Evolutionary conservation across 257 asterid genomes (phyloP), one percentile per base, ranked within the genome.

Genomic region (Petunia axillaris): DNA sequence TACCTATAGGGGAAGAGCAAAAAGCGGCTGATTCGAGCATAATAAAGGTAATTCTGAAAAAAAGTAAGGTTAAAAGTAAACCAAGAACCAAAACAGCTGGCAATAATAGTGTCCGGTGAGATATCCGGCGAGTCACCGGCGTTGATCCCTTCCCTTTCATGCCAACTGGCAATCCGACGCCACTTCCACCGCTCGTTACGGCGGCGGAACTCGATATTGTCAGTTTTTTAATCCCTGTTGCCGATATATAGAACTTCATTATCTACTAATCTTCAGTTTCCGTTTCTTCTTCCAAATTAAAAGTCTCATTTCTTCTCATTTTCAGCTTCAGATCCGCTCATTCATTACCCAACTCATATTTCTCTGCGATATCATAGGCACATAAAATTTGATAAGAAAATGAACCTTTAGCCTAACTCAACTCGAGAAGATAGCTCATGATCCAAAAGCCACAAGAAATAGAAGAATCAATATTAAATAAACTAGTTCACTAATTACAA

Each of bases 1-100:
- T 89, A 92, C 96, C 96, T 14, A 89, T 58, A 25, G 98, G 76
- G 71, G 97, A 87, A 64, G 97, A 89, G 87, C 94, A 93, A 64
- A 88, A 81, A 5, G 91, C 86, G 11, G 96, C 92, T 58, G 97
- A 92, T 85, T 93, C 94, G 11, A 92, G 91, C 44, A 82, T 85
- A 13, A 93, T 66, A 75, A 94, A 83, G 81, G 97, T 90, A 83
- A 90, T 83, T 83, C 93, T 82, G 60, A 94, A 38, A 64, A 91
- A 86, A 37, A 92, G 86, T 53, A 90, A 86, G 4, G 97, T 89
- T 79, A 91, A 78, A 73, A 91, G 75, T 55, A 94, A 81, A 25
- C 93, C 90, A 44, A 89, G 79, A 86, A 91, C 40, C 85, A 89
- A 70, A 14, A 83, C 64, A 38, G 77, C 83, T 80, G 90, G 87